Evolutionary conservation across 2,329 filamentous ascomycete genomes (phyloP).

Genomic region (Trichophyton benhamiae): DNA sequence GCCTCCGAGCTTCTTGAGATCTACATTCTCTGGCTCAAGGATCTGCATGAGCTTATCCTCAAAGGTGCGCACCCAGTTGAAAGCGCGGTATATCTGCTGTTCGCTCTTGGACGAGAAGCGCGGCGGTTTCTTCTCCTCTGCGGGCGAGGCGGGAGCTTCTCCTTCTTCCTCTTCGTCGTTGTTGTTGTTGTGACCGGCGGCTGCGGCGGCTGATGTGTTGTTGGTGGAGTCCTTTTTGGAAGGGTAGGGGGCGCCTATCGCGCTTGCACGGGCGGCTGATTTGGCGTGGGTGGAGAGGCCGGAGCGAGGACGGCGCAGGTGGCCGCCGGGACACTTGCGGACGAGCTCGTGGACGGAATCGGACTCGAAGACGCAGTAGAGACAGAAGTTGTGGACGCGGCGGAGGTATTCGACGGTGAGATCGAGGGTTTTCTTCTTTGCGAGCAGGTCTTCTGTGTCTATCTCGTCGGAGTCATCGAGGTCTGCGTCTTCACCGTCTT

Average conservation of each 20-base stretch:
- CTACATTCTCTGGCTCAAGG: conserved; percentile 75
- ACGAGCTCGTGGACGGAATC: conserved; percentile 94
- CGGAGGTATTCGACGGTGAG: conserved; percentile 92
- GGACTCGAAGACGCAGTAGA: conserved; percentile 98
- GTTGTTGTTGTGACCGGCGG: conserved; percentile 22
- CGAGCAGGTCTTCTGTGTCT: conserved; percentile 77
- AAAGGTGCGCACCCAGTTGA: conserved; percentile 98
- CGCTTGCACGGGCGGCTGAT: conserved; percentile 73
- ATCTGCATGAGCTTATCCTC: conserved; percentile 94
- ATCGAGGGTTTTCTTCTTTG: conserved; percentile 95
- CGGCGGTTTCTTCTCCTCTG: conserved; percentile 59
- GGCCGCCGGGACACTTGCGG: conserved; percentile 92
- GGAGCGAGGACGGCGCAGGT: conserved; percentile 78
- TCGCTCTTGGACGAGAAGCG: conserved; percentile 64
- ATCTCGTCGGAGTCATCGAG: conserved; percentile 56
- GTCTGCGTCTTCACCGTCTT: conserved; percentile 62
- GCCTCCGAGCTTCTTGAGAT: conserved; percentile 82
- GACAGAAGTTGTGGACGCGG: conserved; percentile 96
- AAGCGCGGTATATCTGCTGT: conserved; percentile 84
- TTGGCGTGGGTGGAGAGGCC: conserved; percentile 75
- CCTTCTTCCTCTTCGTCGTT: conserved; percentile 44
- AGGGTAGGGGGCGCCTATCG: conserved; percentile 69
- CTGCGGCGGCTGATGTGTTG: conserved; percentile 21
- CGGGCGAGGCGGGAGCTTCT: conserved; percentile 45
- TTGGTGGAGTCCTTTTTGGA: conserved; percentile 53